Evolutionary conservation across 2,329 filamentous ascomycete genomes (phyloP).

Genomic region (Chaetomium globosum): DNA sequence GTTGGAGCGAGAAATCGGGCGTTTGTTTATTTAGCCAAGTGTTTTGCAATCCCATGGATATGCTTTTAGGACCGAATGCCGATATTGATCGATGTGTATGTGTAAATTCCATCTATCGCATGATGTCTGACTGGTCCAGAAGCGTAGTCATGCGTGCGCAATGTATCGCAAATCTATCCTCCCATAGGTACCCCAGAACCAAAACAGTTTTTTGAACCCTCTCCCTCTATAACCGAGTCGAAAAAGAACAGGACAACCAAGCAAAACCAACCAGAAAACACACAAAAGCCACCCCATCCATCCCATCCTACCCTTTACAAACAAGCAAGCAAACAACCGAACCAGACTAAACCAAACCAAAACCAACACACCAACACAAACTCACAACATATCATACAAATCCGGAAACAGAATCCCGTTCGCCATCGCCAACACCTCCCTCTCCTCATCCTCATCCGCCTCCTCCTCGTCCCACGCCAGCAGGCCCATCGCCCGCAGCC

Average conservation of each 20-base stretch:
- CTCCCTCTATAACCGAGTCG: slow-evolving; percentile 7
- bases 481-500: slow-evolving; percentile 47
- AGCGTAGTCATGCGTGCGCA: background rate
- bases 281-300: too few species aligned
- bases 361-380: background rate
- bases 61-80: background rate
- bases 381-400: slow-evolving; percentile 40
- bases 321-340: background rate
- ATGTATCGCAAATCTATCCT: background rate
- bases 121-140: slow-evolving; percentile 13
- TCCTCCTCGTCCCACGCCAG: slow-evolving; percentile 48
- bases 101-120: background rate
- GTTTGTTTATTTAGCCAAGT: background rate
- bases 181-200: background rate
- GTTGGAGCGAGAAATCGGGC: background rate
- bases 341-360: too few species aligned
- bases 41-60: background rate
- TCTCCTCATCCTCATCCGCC: slow-evolving; percentile 41
- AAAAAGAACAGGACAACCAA: too few species aligned
- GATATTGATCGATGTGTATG: background rate
- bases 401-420: slow-evolving; percentile 49
- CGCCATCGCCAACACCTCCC: slow-evolving; percentile 44
- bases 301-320: background rate
- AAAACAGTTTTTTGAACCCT: background rate
- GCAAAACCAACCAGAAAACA: background rate